Conservation (phyloP, 495 filamentous ascomycete species). For the Mytilinidion resinicola region DNA sequence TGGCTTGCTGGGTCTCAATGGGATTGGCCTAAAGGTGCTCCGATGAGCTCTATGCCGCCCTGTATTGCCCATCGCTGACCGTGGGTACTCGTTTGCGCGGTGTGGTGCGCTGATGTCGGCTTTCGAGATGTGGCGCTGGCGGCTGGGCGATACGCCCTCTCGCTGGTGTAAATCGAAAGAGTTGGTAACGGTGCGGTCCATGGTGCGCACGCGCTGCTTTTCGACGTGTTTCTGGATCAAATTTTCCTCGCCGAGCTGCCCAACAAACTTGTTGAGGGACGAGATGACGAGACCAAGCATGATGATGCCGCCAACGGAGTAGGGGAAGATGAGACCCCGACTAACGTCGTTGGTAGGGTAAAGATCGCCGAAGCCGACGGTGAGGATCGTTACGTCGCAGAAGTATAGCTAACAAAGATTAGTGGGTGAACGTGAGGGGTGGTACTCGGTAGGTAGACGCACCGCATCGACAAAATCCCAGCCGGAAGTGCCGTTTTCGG, state of each 20-base stretch:
- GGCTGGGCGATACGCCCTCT: conserved; percentile 15
- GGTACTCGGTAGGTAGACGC: neutral
- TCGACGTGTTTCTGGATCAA: conserved; percentile 60
- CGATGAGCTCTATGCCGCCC: neutral
- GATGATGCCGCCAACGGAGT: conserved; percentile 42
- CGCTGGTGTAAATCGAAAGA: conserved; percentile 31
- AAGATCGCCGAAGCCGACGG: conserved; percentile 61
- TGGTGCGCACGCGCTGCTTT: conserved; percentile 49
- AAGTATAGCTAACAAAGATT: conserved; percentile 47
- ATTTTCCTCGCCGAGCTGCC: conserved; percentile 58
- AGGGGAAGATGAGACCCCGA: conserved; percentile 40
- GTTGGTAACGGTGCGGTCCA: conserved; percentile 48
- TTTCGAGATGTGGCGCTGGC: conserved; percentile 1
- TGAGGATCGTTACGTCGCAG: conserved; percentile 59
- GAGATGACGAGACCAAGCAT: conserved; percentile 42
- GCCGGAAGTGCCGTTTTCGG: conserved; percentile 11
- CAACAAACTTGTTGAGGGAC: conserved; percentile 47
- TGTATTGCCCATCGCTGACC: conserved; percentile 11
- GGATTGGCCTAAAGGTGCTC: neutral
- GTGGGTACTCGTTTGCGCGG: neutral
- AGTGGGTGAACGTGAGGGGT: neutral
- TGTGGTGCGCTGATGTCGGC: conserved; percentile 8
- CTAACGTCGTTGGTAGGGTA: conserved; percentile 39
- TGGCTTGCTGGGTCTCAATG: conserved; percentile 21
- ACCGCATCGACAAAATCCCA: conserved; percentile 48